Percentiles rank a stretch among this genome's conserved stretches.
Evolutionary conservation across 1,139 yeast species (phyloP).

Genomic region (Kodamaea arcana): DNA sequence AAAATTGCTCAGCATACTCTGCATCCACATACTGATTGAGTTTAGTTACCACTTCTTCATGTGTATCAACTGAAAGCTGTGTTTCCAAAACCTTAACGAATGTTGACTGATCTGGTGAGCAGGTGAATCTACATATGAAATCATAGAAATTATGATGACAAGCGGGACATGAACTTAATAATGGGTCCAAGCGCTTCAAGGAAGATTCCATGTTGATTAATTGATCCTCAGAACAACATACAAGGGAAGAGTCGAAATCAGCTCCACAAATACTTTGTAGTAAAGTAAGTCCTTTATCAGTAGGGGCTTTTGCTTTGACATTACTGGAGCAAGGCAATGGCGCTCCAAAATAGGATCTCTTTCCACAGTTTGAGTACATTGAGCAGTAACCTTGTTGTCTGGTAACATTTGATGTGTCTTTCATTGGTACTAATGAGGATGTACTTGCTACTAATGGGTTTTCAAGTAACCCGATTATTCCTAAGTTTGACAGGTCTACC

Average conservation of each 20-base stretch:
- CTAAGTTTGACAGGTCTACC: too few relatives aligned
- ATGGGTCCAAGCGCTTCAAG: constrained; percentile 68
- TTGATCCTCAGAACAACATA: constrained; percentile 43
- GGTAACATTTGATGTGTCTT: not conserved
- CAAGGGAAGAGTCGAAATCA: constrained; percentile 40
- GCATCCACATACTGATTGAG: constrained; percentile 61
- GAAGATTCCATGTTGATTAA: constrained; percentile 38
- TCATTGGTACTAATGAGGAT: not conserved
- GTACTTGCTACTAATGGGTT: too few relatives aligned
- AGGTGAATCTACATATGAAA: constrained; percentile 84
- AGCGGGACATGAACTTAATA: constrained; percentile 92
- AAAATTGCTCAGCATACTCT: constrained; percentile 59
- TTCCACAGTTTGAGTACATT: constrained; percentile 70
- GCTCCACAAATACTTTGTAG: constrained; percentile 68
- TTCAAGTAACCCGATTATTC: too few relatives aligned
- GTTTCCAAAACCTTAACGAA: constrained; percentile 67
- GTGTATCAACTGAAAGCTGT: constrained; percentile 47
- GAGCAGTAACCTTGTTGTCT: constrained; percentile 47
- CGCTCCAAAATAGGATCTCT: constrained; percentile 71
- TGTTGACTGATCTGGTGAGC: constrained; percentile 77
- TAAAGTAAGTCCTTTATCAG: constrained; percentile 34
- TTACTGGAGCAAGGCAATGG: constrained; percentile 74
- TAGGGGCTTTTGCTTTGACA: constrained; percentile 32
- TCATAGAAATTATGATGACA: constrained; percentile 82
- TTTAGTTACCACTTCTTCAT: constrained; percentile 64